These are phyloP conservation scores for Zopfia rhizophila DNA, from an alignment of 2,329 filamentous ascomycete species.

Conservation along the genomic window DNA sequence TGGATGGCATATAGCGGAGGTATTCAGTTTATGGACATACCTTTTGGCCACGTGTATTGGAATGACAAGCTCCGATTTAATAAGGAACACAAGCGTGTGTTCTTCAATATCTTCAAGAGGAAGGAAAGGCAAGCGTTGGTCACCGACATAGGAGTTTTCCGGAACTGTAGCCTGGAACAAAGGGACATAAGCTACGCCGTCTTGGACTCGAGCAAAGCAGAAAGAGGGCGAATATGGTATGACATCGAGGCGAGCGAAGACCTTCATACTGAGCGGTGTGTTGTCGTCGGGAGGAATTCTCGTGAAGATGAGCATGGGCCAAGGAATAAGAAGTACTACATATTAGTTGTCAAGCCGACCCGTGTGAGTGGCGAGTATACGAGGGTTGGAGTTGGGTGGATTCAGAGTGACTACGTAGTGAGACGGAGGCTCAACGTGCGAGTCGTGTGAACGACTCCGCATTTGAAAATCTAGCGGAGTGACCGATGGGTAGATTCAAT, in stretches of 20 bases:
- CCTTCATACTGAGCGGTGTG: slow-evolving; percentile 2
- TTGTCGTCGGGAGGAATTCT: slow-evolving; percentile 3
- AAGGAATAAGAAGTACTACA: slow-evolving; percentile 1
- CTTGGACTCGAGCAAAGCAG: slow-evolving; percentile 1
- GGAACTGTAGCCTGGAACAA: slow-evolving; percentile 2
- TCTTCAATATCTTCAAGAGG: too few relatives aligned
- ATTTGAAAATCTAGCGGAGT: background rate
- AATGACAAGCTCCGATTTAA: background rate
- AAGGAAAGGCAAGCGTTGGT: background rate
- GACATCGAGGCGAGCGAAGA: background rate
- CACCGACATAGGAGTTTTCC: slow-evolving; percentile 3
- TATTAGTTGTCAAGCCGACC: slow-evolving; percentile 1
- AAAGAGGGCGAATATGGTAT: slow-evolving; percentile 7
- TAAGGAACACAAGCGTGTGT: too few relatives aligned
- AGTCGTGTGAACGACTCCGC: background rate
- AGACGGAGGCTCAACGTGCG: background rate
- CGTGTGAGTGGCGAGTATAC: background rate
- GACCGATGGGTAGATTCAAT: too few relatives aligned
- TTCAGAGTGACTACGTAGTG: background rate
- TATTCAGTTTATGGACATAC: slow-evolving; percentile 1
- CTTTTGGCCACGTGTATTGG: background rate
- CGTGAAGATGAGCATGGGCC: background rate
- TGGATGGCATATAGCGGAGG: slow-evolving; percentile 7
- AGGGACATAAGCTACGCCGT: background rate
- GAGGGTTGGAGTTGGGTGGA: background rate